A percentile compares a stretch with the other conserved stretches of the same genome.
These are phyloP conservation scores for Microbotryomycetes sp. DNA, from an alignment of 1,284 basidiomycete genomes.

Conservation along the genomic window DNA sequence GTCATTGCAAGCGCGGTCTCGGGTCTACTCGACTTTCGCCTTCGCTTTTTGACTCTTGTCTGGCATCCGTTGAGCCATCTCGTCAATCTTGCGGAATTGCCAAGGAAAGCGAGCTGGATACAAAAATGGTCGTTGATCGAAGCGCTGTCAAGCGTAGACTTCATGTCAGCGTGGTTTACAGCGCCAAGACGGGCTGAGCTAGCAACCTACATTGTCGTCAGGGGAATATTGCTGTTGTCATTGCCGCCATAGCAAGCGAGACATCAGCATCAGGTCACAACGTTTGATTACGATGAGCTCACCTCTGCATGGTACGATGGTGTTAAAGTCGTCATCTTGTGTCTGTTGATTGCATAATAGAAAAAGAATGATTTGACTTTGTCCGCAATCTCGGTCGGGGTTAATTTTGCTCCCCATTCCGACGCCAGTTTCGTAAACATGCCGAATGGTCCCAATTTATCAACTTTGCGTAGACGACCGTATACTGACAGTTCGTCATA, in stretches of 20 bases:
- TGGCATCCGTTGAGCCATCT: constrained; percentile 39
- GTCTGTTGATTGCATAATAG: constrained; percentile 90
- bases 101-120: constrained; percentile 91
- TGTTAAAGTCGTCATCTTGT: constrained; percentile 99
- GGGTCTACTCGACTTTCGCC: background rate
- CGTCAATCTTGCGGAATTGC: constrained; percentile 94
- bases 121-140: constrained; percentile 91
- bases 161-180: constrained; percentile 69
- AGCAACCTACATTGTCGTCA: background rate
- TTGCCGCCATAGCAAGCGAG: too few relatives aligned
- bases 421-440: constrained; percentile 91
- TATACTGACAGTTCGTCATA: constrained; percentile 94
- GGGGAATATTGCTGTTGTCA: background rate
- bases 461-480: constrained; percentile 86
- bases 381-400: constrained; percentile 82
- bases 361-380: constrained; percentile 99
- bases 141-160: constrained; percentile 63
- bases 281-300: constrained; percentile 45
- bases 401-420: constrained; percentile 73
- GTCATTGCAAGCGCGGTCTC: background rate
- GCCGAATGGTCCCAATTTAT: constrained; percentile 94
- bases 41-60: constrained; percentile 5
- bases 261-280: constrained; percentile 1
- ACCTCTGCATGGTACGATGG: constrained; percentile 85
- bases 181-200: background rate